Evolutionary conservation across 1,139 yeast species (phyloP), one percentile per base, ranked within the genome.

Genomic region (Protomyces inundatus): DNA sequence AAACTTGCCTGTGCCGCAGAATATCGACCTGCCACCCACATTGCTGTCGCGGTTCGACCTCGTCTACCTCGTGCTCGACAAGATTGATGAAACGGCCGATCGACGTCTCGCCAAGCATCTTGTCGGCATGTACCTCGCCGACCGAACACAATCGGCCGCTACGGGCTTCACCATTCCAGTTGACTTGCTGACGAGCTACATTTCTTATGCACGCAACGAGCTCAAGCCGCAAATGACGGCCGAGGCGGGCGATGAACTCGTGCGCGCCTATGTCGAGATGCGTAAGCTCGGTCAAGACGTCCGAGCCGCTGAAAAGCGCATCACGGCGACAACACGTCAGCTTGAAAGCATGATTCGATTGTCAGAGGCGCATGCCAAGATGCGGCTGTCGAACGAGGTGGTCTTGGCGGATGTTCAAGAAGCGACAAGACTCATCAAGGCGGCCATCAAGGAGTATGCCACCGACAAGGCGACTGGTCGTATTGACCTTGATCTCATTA

Each of bases 301-400:
- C 10, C 81, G 97, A 67, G 80, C 91, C 0, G 81, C 90, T 5
- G 98, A 93, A 70, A 88, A 87, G 77, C 81, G 99, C 71, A 89
- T 93, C 69, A 93, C 99, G 0, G 99, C 99, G 4, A 93, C 99
- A 0, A 93, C 99, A 0, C 84, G 99, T 77, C 98, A 95, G 74
- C 79, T 93, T 66, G 98, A 93, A 76, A 87, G 95, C 66, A 90
- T 93, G 96, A 90, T 91, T 70, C 85, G 99, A 73, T 79, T 93
- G 58, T 77, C 96, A 0, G 98, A 93, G 76, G 98, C 98, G 0
- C 98, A 93, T 74, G 98, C 99, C 1, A 91, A 90, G 76, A 88
- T 95, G 96, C 84, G 97, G 70, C 79, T 93, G 54, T 82, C 93
- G 0, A 76, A 80, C 1, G 74, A 73, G 0, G 99, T 93, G 4